phyloP scores from a whole-genome alignment of 2,329 filamentous ascomycete genomes.

The Fusarium gaditjirri region DNA sequence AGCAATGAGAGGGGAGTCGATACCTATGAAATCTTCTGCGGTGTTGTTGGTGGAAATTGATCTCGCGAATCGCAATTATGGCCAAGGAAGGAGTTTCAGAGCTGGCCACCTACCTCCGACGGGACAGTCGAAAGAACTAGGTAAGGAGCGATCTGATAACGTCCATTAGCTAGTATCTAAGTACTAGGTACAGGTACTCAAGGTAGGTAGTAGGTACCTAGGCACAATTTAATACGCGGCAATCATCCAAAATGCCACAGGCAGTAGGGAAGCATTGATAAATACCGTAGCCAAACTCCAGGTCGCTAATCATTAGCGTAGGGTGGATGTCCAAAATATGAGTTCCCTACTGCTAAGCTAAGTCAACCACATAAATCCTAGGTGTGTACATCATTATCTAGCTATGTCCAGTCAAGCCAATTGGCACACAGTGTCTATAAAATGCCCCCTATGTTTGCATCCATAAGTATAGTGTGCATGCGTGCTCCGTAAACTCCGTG shows the following conservation, averaged over 20 bases:
- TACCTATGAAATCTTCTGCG: neutral
- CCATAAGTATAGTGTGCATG: slow-evolving; percentile 13
- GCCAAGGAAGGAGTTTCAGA: neutral
- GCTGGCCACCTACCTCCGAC: no score
- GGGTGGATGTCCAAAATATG: slow-evolving; percentile 19
- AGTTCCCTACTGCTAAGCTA: neutral
- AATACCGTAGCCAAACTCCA: neutral
- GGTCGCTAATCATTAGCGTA: slow-evolving; percentile 7
- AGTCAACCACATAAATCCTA: slow-evolving; percentile 13
- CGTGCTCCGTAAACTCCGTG: slow-evolving; percentile 44
- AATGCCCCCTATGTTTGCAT: slow-evolving; percentile 27
- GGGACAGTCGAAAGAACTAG: neutral
- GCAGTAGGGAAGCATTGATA: neutral
- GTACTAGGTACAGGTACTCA: no score
- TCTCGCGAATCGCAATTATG: neutral
- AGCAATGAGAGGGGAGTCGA: neutral
- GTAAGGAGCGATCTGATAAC: neutral
- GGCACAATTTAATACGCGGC: neutral
- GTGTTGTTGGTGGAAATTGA: neutral
- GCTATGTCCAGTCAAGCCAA: slow-evolving; percentile 21
- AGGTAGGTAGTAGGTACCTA: no score
- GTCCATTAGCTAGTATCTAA: neutral
- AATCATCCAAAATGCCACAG: neutral
- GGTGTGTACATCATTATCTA: slow-evolving; percentile 7
- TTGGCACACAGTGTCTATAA: slow-evolving; percentile 36